Evolutionary conservation across 805 yeast species (phyloP).

Genomic region (Pichia nanzhaoensis): DNA sequence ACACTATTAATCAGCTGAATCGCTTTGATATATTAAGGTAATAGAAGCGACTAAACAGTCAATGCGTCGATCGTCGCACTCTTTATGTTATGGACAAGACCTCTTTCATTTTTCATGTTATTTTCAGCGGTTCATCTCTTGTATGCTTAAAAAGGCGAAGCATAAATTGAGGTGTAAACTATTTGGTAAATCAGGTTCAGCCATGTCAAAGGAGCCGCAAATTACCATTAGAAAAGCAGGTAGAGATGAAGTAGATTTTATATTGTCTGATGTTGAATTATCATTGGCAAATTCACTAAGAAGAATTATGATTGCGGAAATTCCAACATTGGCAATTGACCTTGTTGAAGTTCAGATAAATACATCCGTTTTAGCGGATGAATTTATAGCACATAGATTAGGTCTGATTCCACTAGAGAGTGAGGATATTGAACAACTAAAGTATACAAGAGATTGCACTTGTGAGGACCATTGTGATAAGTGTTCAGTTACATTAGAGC

Average conservation of each 20-base stretch:
- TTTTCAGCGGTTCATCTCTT: too few relatives aligned
- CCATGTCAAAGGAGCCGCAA: slow-evolving; percentile 50
- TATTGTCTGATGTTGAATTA: slow-evolving; percentile 78
- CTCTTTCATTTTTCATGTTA: too few relatives aligned
- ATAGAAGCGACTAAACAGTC: too few relatives aligned
- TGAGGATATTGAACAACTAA: slow-evolving; percentile 72
- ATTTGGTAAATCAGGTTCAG: not conserved
- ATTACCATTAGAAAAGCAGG: slow-evolving; percentile 85
- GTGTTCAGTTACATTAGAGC: slow-evolving; percentile 81
- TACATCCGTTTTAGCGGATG: slow-evolving; percentile 94
- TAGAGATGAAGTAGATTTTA: slow-evolving; percentile 83
- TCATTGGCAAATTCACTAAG: slow-evolving; percentile 89
- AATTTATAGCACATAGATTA: slow-evolving; percentile 87
- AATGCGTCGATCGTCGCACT: too few relatives aligned
- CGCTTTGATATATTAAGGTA: too few relatives aligned
- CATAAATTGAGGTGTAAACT: too few relatives aligned
- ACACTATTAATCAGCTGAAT: too few relatives aligned
- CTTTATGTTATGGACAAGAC: too few relatives aligned
- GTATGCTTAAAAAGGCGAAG: slow-evolving; percentile 2
- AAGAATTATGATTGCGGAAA: slow-evolving; percentile 90
- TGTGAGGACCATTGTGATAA: slow-evolving; percentile 96
- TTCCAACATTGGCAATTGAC: slow-evolving; percentile 95
- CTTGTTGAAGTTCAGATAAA: slow-evolving; percentile 89
- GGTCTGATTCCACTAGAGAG: slow-evolving; percentile 89
- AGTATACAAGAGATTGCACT: slow-evolving; percentile 91